Base-by-base conservation (phyloP, 1,284 basidiomycete species). In the Pseudozyma sp. region DNA sequence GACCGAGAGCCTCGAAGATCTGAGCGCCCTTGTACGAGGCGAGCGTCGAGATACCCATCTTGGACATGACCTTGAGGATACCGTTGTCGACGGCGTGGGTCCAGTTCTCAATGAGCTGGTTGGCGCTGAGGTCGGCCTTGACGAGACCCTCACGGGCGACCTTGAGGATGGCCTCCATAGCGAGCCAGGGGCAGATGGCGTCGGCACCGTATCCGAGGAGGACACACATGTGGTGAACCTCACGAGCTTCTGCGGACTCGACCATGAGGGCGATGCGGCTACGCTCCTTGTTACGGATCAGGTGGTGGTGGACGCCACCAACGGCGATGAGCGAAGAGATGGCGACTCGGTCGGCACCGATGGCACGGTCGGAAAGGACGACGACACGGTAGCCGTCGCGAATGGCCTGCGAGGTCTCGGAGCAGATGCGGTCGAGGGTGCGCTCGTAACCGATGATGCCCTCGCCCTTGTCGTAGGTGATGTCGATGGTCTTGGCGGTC, bases 21-120 rank as follows among this genome's bases (percentile, higher is more conserved):
- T 82, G 81, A 14, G 81, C 81, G 45, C 80, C 81, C 77, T 82
- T 82, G 80, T 82, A 82, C 56, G 80, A 82, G 60, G 71, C 62
- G 19, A 82, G 76, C 14, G 80, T 82, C 5, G 80, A 82, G 59
- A 82, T 82, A 61, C 80, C 80, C 80, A 82, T 82, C 74, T 82
- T 82, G 44, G 78, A 80, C 79, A 82, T 81, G 54, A 80, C 76
- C 78, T 82, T 82, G 39, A 81, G 69, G 42, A 82, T 80, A 58
- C 81, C 81, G 56, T 69, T 65, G 68, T 82, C 81, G 64, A 76
- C 62, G n/a, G 78, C 76, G 55, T 73, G 54, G 24, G 55, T 62
- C 76, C 76, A 82, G 72, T 82, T 82, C 58, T 63, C 68, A 48
- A 81, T 74, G 54, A 81, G 68, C 65, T 80, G 54, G 9, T 59